These are phyloP conservation scores for Podila epicladia DNA, from an alignment of 192 early-diverging fungal species.

Conservation along the genomic window DNA sequence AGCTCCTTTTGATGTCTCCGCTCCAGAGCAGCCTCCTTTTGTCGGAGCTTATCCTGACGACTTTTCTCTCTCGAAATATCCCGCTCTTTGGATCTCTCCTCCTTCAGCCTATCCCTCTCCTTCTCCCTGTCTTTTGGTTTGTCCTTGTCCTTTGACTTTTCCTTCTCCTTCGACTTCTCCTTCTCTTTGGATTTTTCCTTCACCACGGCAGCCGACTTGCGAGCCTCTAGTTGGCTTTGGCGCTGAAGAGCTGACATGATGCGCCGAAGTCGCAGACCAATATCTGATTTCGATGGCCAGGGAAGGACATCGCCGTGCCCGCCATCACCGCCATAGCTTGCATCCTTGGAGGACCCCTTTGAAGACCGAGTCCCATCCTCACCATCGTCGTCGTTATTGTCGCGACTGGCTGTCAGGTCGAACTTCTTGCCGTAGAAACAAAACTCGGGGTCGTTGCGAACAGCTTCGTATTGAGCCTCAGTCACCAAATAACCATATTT, in stretches of 20 bases:
- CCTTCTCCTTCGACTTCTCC: constrained; percentile 9
- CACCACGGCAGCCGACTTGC: constrained; percentile 47
- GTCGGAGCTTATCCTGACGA: constrained; percentile 48
- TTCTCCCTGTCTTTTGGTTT: constrained; percentile 32
- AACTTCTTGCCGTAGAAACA: constrained; percentile 63
- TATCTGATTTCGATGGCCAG: constrained; percentile 71
- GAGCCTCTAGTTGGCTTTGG: constrained; percentile 57
- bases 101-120: constrained; percentile 19
- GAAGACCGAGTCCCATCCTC: constrained; percentile 27
- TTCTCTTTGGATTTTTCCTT: constrained; percentile 54
- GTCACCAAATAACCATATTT: constrained; percentile 76
- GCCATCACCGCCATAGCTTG: constrained; percentile 19
- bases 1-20: constrained; percentile 52
- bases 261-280: constrained; percentile 66
- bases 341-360: constrained; percentile 12
- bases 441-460: constrained; percentile 63
- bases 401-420: constrained; percentile 40
- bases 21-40: constrained; percentile 51
- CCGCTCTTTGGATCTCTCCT: constrained; percentile 37
- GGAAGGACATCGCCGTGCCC: constrained; percentile 49
- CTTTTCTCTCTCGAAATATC: constrained; percentile 49
- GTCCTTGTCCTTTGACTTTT: too few relatives aligned
- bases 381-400: constrained; percentile 52
- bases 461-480: constrained; percentile 50
- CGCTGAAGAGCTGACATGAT: constrained; percentile 66